Base-by-base conservation (phyloP, 495 filamentous ascomycete species). In the Neurospora sp. region DNA sequence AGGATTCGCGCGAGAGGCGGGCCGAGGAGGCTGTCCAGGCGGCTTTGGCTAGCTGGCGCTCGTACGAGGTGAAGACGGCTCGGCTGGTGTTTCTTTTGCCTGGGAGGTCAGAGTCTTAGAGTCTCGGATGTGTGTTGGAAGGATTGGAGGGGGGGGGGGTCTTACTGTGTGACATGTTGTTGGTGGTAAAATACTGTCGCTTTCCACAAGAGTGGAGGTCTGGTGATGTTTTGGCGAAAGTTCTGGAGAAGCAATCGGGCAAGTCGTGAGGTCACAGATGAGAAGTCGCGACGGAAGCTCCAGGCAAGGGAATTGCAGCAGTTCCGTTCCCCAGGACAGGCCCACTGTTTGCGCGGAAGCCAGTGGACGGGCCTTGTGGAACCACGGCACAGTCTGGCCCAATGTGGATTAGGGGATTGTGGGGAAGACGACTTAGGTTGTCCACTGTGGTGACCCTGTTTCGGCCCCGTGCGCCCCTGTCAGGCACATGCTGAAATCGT, bases 21-120 rank as follows among this genome's bases (percentile, higher is more conserved):
- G 94, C 93, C 40, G 90, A 87, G 74, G 91, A 93, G 8, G 91
- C 88, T 78, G 90, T 90, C 92, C 96, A 99, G 71, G 88, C 87
- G 31, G 86, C 82, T 77, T 92, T 91, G 41, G 97, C 90, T 42
- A 93, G 88, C 71, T 86, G 85, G 69, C 96, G 91, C 83, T 99
- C 96, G 82, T 97, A 89, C 69, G 94, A 90, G 73, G 96, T 98
- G 86, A 98, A 99, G 82, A 97, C 93, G 22, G 96, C 91, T 59
- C 97, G 92, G 71, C 94, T 96, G 69, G 96, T 98, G 84, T 99
- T 98, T 75, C 95, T 91, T 86, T 98, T 97, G 81, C 90, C 89
- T 91, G 75, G 40, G 44, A 39, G 44, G 74, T 81, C 74, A 78
- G 78, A n/a, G 12, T 68, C 61, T 73, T 45, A 65, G 68, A 31